Conservation (phyloP, 768 basidiomycete species). For the Amylocystis lapponica region DNA sequence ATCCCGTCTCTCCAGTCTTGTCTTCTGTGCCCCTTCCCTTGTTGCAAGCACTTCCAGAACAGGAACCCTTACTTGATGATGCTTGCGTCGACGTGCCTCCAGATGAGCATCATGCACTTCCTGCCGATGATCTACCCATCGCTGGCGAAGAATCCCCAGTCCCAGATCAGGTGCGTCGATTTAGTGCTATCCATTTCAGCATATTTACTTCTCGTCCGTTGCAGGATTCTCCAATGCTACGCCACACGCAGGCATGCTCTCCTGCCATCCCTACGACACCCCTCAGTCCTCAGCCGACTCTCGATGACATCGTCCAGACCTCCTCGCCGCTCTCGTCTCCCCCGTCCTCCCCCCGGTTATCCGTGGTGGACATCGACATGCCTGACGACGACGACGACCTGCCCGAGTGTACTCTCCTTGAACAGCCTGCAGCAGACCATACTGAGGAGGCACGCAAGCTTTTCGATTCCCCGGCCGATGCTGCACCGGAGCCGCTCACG, state of each 20-base stretch:
- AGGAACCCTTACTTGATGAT: not conserved
- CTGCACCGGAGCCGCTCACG: not conserved
- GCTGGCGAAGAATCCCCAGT: too few species aligned
- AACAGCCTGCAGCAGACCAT: not conserved
- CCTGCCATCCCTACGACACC: too few species aligned
- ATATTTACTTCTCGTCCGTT: too few species aligned
- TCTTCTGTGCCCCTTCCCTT: not conserved
- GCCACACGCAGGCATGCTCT: too few species aligned
- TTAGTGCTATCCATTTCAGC: too few species aligned
- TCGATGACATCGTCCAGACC: not conserved
- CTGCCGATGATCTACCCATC: too few species aligned
- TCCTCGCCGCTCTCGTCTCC: slow-evolving; percentile 14
- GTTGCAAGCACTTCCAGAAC: not conserved
- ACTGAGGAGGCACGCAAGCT: not conserved
- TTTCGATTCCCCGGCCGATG: not conserved
- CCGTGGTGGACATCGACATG: not conserved
- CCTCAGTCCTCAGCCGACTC: too few species aligned
- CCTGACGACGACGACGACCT: not conserved
- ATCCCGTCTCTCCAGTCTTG: slow-evolving; percentile 8
- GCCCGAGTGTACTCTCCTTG: not conserved
- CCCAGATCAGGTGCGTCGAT: too few species aligned
- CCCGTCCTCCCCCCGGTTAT: slow-evolving; percentile 4
- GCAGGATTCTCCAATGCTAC: too few species aligned
- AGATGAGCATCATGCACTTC: too few species aligned
- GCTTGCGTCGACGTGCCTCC: not conserved